These are phyloP conservation scores for Cercis canadensis DNA, from an alignment of 306 rosid genomes.

Conservation along the genomic window DNA sequence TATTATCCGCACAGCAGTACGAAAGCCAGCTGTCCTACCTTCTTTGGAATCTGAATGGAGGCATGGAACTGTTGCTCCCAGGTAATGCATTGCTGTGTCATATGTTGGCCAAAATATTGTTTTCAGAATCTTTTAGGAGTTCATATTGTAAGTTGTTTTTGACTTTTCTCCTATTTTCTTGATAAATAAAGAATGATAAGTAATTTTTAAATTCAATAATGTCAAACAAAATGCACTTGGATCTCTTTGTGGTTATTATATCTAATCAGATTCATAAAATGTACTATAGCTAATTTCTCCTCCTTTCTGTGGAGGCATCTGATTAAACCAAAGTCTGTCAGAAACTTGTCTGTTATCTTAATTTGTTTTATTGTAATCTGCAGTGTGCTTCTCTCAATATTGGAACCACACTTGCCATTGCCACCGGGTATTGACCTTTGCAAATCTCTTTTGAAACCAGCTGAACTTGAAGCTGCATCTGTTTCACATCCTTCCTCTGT, in stretches of 20 bases:
- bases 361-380: slow-evolving; percentile 36
- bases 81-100: slow-evolving; percentile 54
- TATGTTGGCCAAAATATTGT: slow-evolving; percentile 14
- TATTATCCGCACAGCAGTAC: slow-evolving; percentile 83
- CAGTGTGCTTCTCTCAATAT: slow-evolving; percentile 87
- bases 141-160: slow-evolving; percentile 8
- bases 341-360: slow-evolving; percentile 31
- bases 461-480: slow-evolving; percentile 54
- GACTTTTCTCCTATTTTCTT: neutral
- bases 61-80: slow-evolving; percentile 83
- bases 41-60: slow-evolving; percentile 96
- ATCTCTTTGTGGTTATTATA: slow-evolving; percentile 12
- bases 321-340: slow-evolving; percentile 14
- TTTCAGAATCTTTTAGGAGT: slow-evolving; percentile 20
- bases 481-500: slow-evolving; percentile 52
- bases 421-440: slow-evolving; percentile 89
- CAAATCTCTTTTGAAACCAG: slow-evolving; percentile 53
- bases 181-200: neutral
- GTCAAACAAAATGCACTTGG: slow-evolving; percentile 19
- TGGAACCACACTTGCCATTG: slow-evolving; percentile 88
- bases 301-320: slow-evolving; percentile 20
- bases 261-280: slow-evolving; percentile 20
- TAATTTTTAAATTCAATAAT: slow-evolving; percentile 15
- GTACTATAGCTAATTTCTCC: slow-evolving; percentile 7
- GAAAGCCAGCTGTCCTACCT: slow-evolving; percentile 80